Evolutionary conservation across 1,284 basidiomycete species (phyloP).

Genomic region (Tylopilus orsonianus): DNA sequence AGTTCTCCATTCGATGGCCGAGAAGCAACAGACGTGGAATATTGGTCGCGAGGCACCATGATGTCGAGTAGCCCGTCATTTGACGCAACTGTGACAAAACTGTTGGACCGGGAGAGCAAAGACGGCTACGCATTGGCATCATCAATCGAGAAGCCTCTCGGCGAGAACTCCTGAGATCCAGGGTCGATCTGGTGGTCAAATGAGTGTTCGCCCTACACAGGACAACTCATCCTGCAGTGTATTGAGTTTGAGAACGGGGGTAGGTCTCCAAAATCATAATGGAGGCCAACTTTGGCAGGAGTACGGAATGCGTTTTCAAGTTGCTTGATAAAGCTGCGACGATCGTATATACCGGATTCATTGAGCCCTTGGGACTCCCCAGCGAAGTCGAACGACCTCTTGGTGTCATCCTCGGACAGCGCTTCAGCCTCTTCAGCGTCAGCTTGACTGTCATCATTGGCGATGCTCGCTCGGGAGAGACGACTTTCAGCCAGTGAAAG

Average conservation of each 20-base stretch:
- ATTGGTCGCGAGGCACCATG: slow-evolving; percentile 26
- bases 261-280: slow-evolving; percentile 46
- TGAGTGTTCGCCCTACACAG: slow-evolving; percentile 17
- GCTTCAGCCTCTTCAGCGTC: slow-evolving; percentile 46
- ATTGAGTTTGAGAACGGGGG: slow-evolving; percentile 41
- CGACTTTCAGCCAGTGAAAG: slow-evolving; percentile 30
- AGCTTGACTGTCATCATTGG: slow-evolving; percentile 45
- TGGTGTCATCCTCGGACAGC: slow-evolving; percentile 59
- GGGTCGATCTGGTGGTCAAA: slow-evolving; percentile 21
- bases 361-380: slow-evolving; percentile 72
- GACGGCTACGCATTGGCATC: slow-evolving; percentile 27
- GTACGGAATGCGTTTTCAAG: slow-evolving; percentile 76
- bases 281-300: slow-evolving; percentile 62
- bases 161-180: slow-evolving; percentile 19
- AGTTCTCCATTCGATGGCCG: slow-evolving; percentile 61
- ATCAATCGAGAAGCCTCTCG: slow-evolving; percentile 20
- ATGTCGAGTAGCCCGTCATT: slow-evolving; percentile 26
- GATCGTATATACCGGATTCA: slow-evolving; percentile 64
- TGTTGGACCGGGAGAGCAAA: slow-evolving; percentile 21
- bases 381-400: slow-evolving; percentile 85
- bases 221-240: slow-evolving; percentile 30
- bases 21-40: slow-evolving; percentile 41
- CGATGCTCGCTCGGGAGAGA: slow-evolving; percentile 45
- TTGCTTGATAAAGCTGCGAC: slow-evolving; percentile 80
- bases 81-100: slow-evolving; percentile 12